Base-by-base conservation (phyloP, 2,329 filamentous ascomycete genomes). In the Lizonia empirigonia region DNA sequence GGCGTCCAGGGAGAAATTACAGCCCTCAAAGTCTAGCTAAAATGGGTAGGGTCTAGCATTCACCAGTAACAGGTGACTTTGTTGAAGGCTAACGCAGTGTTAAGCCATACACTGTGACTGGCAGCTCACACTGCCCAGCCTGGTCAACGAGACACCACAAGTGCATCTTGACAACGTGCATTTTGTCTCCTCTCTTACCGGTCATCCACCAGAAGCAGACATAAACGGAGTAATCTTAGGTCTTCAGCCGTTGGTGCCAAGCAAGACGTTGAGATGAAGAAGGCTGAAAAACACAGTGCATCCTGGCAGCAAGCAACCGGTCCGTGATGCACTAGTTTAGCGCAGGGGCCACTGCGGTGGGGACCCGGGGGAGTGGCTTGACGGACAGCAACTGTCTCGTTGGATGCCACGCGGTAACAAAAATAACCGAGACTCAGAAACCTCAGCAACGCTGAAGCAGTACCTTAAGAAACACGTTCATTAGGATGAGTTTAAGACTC, bases 291-390 rank as follows among this genome's bases (percentile, higher is more conserved):
- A n/a, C n/a, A n/a, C n/a, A n/a, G n/a, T n/a, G n/a, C n/a, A n/a
- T n/a, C n/a, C n/a, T n/a, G n/a, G n/a, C n/a, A n/a, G n/a, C 16
- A 33, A 39, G 44, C 33, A 39, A 12, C 9, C 34, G 15, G 35
- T 7, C 36, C 27, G 35, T 37, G 19, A 39, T 39, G 19, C 35
- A 47, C 44, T 39, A 47, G 22, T 26, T 12, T 47, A 39, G 34
- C 15, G 44, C 35, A 3, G 34, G 20, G 34, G 44, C 44, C 44
- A 47, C 44, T 33, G 34, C 27, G 44, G 44, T 47, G 44, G 44
- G 44, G 44, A 47, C 26, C 44, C 44, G 44, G 19, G 12, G 27
- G 24, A 19, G 35, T 47, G 44, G 35, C 44, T 33, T 39, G 26
- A 15, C 12, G 18, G 20, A 22, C 34, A 24, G 8, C n/a, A 19